Evolutionary conservation across 2,329 filamentous ascomycete genomes (phyloP).

Genomic region (Alternaria sp.): DNA sequence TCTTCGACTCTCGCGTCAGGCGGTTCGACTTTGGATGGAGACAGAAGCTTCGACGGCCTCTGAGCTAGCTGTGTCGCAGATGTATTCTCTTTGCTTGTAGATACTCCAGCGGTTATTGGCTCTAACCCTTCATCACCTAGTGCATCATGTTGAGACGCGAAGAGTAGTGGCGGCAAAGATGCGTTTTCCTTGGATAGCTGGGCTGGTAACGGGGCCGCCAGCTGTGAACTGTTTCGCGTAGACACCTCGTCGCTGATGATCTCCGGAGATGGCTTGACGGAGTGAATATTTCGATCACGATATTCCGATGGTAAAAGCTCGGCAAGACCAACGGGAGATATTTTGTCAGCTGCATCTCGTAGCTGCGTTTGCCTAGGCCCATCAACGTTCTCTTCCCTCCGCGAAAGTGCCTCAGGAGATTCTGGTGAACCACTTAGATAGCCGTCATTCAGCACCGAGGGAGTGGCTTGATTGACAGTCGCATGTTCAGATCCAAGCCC

Average conservation of each 20-base stretch:
- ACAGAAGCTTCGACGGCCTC: background rate
- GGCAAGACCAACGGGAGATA: background rate
- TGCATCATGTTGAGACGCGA: background rate
- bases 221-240: too few relatives aligned
- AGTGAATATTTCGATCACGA: background rate
- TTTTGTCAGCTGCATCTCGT: background rate
- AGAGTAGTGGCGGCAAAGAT: background rate
- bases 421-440: background rate
- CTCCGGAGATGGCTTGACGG: background rate
- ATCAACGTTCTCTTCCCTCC: background rate
- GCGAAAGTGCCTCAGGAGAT: background rate
- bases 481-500: background rate
- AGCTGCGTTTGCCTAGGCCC: conserved; percentile 4
- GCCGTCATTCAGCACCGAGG: background rate
- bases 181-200: background rate
- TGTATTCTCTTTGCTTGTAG: background rate
- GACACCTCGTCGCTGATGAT: background rate
- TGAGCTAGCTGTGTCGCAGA: background rate
- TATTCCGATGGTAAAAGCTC: background rate
- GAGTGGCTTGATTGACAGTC: background rate
- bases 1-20: background rate
- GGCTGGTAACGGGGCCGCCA: background rate
- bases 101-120: background rate
- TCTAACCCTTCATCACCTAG: background rate
- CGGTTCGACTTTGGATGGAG: background rate